These are phyloP conservation scores for Populus nigra DNA, from an alignment of 345 rosid genomes.

Conservation along the genomic window DNA sequence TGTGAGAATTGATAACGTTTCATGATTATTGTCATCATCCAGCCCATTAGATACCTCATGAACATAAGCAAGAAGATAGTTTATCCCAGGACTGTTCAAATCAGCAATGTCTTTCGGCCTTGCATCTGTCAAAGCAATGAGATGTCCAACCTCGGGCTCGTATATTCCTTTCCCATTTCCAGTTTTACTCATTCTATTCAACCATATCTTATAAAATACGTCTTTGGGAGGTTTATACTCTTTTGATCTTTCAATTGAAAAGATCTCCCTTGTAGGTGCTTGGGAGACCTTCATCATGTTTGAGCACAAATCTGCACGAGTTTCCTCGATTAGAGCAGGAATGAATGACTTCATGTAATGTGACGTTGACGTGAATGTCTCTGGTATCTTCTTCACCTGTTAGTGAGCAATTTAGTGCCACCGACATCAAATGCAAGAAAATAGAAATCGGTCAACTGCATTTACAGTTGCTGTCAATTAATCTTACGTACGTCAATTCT, in stretches of 20 bases:
- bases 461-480: neutral
- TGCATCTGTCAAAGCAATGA: slow-evolving; percentile 35
- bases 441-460: neutral
- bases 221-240: neutral
- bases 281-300: neutral
- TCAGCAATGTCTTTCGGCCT: slow-evolving; percentile 34
- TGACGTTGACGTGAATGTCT: neutral
- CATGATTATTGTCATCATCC: neutral
- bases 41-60: neutral
- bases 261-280: neutral
- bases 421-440: too few relatives aligned
- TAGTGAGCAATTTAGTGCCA: neutral
- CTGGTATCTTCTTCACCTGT: neutral
- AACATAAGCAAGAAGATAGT: slow-evolving; percentile 38
- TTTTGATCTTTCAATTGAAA: neutral
- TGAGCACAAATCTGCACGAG: neutral
- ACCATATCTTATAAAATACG: neutral
- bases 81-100: slow-evolving; percentile 29
- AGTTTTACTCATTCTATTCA: neutral
- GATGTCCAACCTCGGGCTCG: slow-evolving; percentile 34
- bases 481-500: neutral
- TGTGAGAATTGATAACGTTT: slow-evolving; percentile 22
- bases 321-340: neutral
- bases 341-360: slow-evolving; percentile 1
- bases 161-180: neutral